Base-by-base conservation (phyloP, 441 rosid species). In the Gossypium davidsonii region DNA sequence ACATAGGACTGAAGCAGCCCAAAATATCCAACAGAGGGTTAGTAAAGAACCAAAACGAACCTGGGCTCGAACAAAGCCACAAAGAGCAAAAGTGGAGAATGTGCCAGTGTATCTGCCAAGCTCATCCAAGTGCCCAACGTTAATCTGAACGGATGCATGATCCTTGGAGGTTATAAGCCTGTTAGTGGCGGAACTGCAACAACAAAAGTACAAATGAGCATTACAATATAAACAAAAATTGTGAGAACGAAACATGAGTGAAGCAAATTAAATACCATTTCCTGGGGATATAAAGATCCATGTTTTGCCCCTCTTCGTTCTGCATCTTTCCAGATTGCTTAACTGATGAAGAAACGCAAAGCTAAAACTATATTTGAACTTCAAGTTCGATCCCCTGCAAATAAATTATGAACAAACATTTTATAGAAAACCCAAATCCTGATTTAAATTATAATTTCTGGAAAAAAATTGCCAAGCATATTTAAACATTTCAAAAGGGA, bases 131-230 rank as follows among this genome's bases (percentile, higher is more conserved):
- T 94, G 98, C 4, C 98, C 97, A 21, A 94, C 53, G 67, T 94
- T 94, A 68, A 94, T 81, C 85, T 92, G 97, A 72, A 90, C 97
- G 6, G 97, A 84, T 0, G 97, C 97, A 66, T 94, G 98, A 79
- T 94, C 97, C 85, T 94, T 92, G 0, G 98, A 85, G 44, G 98
- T 89, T 74, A 94, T 94, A 15, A 94, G 88, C 83, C 98, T 83
- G 75, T 91, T 92, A 8, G 97, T 94, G 14, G 97, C 96, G 4
- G 97, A 92, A 78, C 98, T 94, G 84, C 67, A 79, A 70, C 6
- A 39, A 44, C 37, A 61, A 10, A 42, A 55, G 21, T 34, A 18
- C 37, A 15, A 1, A 42, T n/a, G 51, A 48, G 25, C 7, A 57
- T 10, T 11, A 21, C 44, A 12, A n/a, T 3, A 25, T 4, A 60